Conservation (phyloP, 371 early-diverging fungal species). For the Mucor lusitanicus region DNA sequence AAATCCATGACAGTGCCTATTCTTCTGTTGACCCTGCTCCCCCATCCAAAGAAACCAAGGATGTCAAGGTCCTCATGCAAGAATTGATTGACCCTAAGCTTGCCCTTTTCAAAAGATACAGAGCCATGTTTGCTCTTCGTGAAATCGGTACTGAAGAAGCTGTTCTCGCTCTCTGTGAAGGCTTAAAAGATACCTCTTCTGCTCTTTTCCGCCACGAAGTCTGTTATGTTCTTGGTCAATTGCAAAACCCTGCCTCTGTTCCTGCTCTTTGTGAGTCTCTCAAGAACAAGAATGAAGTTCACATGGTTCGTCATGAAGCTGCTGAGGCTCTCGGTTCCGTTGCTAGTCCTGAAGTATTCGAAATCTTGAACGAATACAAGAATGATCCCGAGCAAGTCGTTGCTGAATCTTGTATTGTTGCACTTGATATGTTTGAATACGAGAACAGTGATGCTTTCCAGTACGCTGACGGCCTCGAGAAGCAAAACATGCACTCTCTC, state of each 20-base stretch:
- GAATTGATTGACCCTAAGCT: conserved; percentile 72
- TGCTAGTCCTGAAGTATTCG: conserved; percentile 88
- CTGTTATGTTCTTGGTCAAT: conserved; percentile 99
- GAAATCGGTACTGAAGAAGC: conserved; percentile 88
- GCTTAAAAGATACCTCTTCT: conserved; percentile 78
- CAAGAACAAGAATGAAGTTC: conserved; percentile 74
- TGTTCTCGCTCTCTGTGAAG: conserved; percentile 87
- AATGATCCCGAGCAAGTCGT: conserved; percentile 88
- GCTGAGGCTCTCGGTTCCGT: conserved; percentile 99
- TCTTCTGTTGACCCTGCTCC: conserved; percentile 95
- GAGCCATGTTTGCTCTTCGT: conserved; percentile 98
- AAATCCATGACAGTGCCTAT: conserved; percentile 56
- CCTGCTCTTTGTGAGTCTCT: conserved; percentile 83
- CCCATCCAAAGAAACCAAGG: conserved; percentile 60
- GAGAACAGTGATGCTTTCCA: conserved; percentile 59
- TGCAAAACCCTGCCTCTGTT: conserved; percentile 91
- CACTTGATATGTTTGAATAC: conserved; percentile 97
- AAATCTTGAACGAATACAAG: conserved; percentile 72
- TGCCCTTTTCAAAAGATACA: conserved; percentile 93
- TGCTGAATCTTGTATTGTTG: conserved; percentile 95
- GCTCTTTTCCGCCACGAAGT: conserved; percentile 98
- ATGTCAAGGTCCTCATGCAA: conserved; percentile 65
- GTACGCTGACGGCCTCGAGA: conserved; percentile 24
- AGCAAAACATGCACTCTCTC: conserved; percentile 43
- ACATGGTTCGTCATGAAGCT: conserved; percentile 99